phyloP scores from a whole-genome alignment of 2,329 filamentous ascomycete species.

The Exophiala dermatitidis region DNA sequence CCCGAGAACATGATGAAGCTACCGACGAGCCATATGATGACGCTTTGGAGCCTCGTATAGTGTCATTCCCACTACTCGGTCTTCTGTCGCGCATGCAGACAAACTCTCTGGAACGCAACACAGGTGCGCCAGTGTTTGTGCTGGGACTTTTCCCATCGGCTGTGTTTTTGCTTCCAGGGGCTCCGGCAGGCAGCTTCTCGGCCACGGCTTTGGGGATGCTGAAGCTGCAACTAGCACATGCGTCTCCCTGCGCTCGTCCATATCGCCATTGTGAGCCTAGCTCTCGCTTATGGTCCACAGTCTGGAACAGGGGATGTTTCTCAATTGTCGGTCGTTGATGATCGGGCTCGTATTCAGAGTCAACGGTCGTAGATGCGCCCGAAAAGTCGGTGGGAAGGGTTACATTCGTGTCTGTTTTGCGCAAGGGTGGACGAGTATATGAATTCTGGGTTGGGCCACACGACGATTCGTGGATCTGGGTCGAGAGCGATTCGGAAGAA shows the following conservation, averaged over 20 bases:
- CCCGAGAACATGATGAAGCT: conserved; percentile 34
- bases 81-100: conserved; percentile 41
- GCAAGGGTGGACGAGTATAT: conserved; percentile 12
- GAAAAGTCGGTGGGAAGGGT: conserved; percentile 29
- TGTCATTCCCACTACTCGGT: conserved; percentile 27
- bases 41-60: conserved; percentile 33
- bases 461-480: conserved; percentile 17
- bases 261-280: conserved; percentile 28
- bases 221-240: conserved; percentile 53
- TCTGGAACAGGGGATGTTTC: conserved; percentile 46
- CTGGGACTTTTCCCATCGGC: conserved; percentile 42
- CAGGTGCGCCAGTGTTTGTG: conserved; percentile 43
- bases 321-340: conserved; percentile 34
- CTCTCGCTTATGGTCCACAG: conserved; percentile 10
- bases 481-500: conserved; percentile 29
- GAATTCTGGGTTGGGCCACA: conserved; percentile 7
- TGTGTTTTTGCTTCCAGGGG: conserved; percentile 44
- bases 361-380: conserved; percentile 25
- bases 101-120: conserved; percentile 49
- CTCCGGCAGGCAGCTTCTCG: conserved; percentile 47
- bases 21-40: conserved; percentile 20
- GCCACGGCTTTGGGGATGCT: conserved; percentile 49
- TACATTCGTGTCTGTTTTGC: conserved; percentile 23
- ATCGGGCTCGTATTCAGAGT: conserved; percentile 22
- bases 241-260: conserved; percentile 43